Base-by-base conservation (phyloP, 352 stramenopile genomes). In the Phytophthora capsici region DNA sequence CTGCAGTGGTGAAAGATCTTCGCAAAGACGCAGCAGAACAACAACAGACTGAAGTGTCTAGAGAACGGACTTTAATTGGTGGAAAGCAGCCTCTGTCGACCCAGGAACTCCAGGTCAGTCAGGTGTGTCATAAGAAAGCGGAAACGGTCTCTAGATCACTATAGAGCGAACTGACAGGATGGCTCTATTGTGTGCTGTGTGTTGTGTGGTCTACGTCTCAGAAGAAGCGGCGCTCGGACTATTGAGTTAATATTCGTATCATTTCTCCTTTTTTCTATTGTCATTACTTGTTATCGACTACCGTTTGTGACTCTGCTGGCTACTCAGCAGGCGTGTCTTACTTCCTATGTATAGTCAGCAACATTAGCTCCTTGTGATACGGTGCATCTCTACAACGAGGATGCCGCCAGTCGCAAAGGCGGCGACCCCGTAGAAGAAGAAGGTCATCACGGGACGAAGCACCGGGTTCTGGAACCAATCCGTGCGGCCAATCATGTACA, bases 1-100 rank as follows among this genome's bases (percentile, higher is more conserved):
- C 91, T 20, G 74, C 80, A 26, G 89, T 97, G 14, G 89, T 97
- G n/a, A 93, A 94, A 72, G 90, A 97, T 20, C 75, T 97, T n/a
- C 80, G 87, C 1, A 86, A 80, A 49, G 83, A 92, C n/a, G 80
- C 85, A 36, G 76, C 73, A 19, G 72, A 65, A 17, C 62, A 69
- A 22, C 53, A 63, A 17, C 57, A 66, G 52, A 48, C 28, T 26
- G 61, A 76, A 56, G 32, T 41, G 10, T 48, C 63, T 7, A 46
- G 57, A 16, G 66, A 63, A 59, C 73, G 69, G 48, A 73, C 60
- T 36, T 73, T 82, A 54, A 88, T 75, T 6, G 79, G 66, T 20
- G 47, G 74, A 53, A 88, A 88, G 41, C 76, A 88, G 49, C 78
- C 76, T 8, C 63, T 84, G 41, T 56, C 68, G 43, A 72, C 65